Percentiles rank a stretch among this genome's conserved stretches.
Conservation (phyloP, 495 filamentous ascomycete genomes). For the Tuber magnatum region DNA sequence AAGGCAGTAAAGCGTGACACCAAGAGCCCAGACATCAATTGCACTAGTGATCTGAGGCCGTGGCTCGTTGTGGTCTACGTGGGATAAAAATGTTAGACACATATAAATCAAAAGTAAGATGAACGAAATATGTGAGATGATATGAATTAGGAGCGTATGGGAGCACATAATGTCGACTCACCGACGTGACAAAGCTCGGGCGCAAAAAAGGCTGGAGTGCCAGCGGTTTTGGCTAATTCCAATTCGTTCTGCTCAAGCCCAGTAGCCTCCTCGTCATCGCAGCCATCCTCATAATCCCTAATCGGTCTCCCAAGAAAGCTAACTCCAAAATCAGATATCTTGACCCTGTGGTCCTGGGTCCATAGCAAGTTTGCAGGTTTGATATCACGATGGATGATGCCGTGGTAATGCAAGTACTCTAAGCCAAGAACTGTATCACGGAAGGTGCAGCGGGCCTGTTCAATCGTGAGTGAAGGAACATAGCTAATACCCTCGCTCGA, state of each 20-base stretch:
- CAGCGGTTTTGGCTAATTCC: constrained; percentile 93
- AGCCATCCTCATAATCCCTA: constrained; percentile 62
- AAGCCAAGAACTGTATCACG: constrained; percentile 87
- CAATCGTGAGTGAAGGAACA: constrained; percentile 81
- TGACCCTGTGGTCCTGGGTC: constrained; percentile 75
- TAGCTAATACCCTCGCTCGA: constrained; percentile 80
- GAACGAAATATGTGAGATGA: not conserved
- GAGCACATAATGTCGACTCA: constrained; percentile 22
- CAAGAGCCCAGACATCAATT: constrained; percentile 96
- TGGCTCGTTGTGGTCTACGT: constrained; percentile 42
- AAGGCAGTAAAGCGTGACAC: constrained; percentile 91
- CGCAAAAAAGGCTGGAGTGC: constrained; percentile 95
- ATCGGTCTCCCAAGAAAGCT: constrained; percentile 88
- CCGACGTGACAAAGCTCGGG: constrained; percentile 85
- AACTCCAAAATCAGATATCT: constrained; percentile 99
- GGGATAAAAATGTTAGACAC: constrained; percentile 44
- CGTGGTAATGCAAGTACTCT: constrained; percentile 93
- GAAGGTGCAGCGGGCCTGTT: constrained; percentile 79
- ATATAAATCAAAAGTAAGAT: constrained; percentile 14
- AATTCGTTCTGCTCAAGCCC: constrained; percentile 60
- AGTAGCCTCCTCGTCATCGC: constrained; percentile 67
- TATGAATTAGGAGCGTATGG: constrained; percentile 1
- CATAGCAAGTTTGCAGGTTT: constrained; percentile 96
- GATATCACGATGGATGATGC: constrained; percentile 96
- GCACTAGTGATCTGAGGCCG: constrained; percentile 55